Evolutionary conservation across 495 filamentous ascomycete genomes (phyloP).

Genomic region (Aspergillus avenaceus): DNA sequence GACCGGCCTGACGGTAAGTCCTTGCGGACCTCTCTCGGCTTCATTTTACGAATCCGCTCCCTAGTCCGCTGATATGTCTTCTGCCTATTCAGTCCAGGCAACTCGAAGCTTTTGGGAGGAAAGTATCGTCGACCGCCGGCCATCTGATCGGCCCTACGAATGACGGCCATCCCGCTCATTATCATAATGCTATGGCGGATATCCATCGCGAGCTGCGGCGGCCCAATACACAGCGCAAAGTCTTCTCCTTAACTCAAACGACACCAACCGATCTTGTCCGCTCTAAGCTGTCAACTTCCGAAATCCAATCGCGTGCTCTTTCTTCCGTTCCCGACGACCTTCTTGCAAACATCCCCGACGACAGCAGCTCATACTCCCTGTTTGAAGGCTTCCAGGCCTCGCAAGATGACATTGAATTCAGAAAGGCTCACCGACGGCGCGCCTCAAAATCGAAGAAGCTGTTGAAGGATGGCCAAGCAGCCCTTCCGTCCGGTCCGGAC

Average conservation of each 20-base stretch:
- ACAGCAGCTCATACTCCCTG: conserved; percentile 79
- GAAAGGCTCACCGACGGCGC: conserved; percentile 61
- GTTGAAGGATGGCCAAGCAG: conserved; percentile 57
- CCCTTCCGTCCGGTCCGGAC: conserved; percentile 58
- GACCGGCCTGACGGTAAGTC: conserved; percentile 48
- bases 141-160: conserved; percentile 73
- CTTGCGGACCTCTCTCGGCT: conserved; percentile 11
- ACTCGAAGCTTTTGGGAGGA: conserved; percentile 88
- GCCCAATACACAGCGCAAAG: conserved; percentile 77
- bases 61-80: conserved; percentile 3
- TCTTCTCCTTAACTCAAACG: conserved; percentile 84
- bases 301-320: conserved; percentile 93
- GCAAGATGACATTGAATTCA: conserved; percentile 58
- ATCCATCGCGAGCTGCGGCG: conserved; percentile 82
- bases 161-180: conserved; percentile 58
- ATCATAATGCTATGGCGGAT: conserved; percentile 82
- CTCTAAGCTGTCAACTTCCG: conserved; percentile 81
- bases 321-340: conserved; percentile 89
- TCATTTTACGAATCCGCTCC: neutral
- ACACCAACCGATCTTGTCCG: conserved; percentile 89
- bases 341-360: conserved; percentile 79
- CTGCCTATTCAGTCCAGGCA: conserved; percentile 62
- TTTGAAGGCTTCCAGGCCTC: conserved; percentile 96
- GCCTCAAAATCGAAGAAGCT: conserved; percentile 69
- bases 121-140: conserved; percentile 89